Evolutionary conservation across 2,329 filamentous ascomycete genomes (phyloP).

Genomic region (Diaporthe sp.): DNA sequence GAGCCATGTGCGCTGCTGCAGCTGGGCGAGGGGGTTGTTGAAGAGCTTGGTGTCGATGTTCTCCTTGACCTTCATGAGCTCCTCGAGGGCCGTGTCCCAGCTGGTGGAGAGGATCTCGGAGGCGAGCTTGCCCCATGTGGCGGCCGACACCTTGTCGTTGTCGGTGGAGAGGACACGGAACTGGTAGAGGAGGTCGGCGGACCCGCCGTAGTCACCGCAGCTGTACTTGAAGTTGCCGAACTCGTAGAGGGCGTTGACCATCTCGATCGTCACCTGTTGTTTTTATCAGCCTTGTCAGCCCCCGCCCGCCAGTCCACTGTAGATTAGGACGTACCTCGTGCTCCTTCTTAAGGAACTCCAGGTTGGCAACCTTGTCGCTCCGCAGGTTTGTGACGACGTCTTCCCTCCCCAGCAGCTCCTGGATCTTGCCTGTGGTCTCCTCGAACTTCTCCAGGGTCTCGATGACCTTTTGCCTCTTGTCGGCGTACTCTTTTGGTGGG

Average conservation of each 20-base stretch:
- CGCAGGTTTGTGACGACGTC: conserved; percentile 91
- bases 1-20: conserved; percentile 96
- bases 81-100: conserved; percentile 94
- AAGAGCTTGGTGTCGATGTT: conserved; percentile 94
- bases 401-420: conserved; percentile 85
- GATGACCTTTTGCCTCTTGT: conserved; percentile 90
- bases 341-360: conserved; percentile 97
- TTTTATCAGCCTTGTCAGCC: background rate
- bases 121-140: conserved; percentile 97
- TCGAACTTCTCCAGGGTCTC: conserved; percentile 84
- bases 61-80: conserved; percentile 90
- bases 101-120: conserved; percentile 94
- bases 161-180: conserved; percentile 98
- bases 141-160: conserved; percentile 95
- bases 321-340: conserved; percentile 81
- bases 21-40: conserved; percentile 94
- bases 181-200: conserved; percentile 93
- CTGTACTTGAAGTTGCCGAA: conserved; percentile 98
- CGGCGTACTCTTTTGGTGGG: conserved; percentile 84
- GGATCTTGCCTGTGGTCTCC: conserved; percentile 89
- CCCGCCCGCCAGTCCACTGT: too few species aligned
- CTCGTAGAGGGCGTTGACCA: conserved; percentile 96
- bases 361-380: conserved; percentile 98
- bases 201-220: conserved; percentile 91
- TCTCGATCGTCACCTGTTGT: conserved; percentile 82